Percentiles rank a stretch among this genome's conserved stretches.
Conservation (phyloP, 176 grass and related monocot genomes). For the Rhynchospora pubera region DNA sequence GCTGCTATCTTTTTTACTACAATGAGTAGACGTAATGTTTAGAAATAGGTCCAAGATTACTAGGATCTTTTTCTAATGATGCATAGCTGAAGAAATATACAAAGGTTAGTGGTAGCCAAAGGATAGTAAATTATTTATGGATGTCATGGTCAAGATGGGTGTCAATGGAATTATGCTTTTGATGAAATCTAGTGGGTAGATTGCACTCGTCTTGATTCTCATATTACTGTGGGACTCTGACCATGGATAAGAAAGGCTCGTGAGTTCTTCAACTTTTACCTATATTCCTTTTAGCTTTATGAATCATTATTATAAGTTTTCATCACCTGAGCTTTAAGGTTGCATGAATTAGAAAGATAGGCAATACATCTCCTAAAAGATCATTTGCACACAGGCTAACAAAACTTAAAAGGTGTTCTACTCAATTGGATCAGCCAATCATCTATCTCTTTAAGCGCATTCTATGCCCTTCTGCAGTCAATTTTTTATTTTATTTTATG, state of each 20-base stretch:
- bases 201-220: background rate
- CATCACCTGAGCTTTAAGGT: background rate
- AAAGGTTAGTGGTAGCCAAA: background rate
- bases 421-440: conserved; percentile 39
- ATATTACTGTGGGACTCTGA: background rate
- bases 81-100: background rate
- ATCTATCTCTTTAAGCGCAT: conserved; percentile 14
- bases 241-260: background rate
- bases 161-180: background rate
- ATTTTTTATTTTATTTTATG: too few species aligned
- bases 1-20: too few species aligned
- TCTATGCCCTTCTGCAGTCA: conserved; percentile 33
- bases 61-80: background rate
- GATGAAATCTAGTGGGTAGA: background rate
- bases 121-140: background rate
- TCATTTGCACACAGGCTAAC: conserved; percentile 55
- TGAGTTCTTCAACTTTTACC: background rate
- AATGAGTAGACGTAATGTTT: too few species aligned
- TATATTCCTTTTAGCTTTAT: background rate
- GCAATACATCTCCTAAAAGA: conserved; percentile 4
- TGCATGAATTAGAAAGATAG: background rate
- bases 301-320: background rate
- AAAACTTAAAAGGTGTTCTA: conserved; percentile 47
- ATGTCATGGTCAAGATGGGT: background rate
- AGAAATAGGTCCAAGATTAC: conserved; percentile 1